A percentile compares a stretch with the other conserved stretches of the same genome.
Evolutionary conservation across 345 rosid species (phyloP).

Genomic region (Streptanthus diversifolius): DNA sequence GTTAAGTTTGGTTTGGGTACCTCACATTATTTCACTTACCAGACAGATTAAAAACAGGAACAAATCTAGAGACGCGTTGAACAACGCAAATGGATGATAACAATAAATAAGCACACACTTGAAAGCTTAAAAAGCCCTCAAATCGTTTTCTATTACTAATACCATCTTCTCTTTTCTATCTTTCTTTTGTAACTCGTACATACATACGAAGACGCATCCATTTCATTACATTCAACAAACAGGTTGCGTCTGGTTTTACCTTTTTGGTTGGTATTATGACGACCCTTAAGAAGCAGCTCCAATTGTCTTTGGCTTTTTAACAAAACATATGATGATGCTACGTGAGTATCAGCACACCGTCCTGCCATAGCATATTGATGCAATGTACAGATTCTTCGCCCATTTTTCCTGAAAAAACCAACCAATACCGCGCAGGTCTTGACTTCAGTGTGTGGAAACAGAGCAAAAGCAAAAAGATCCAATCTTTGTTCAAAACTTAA

Average conservation of each 20-base stretch:
- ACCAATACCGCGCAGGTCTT: not conserved
- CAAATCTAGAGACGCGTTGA: not conserved
- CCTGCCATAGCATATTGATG: slow-evolving; percentile 82
- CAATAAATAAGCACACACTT: slow-evolving; percentile 18
- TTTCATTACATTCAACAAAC: slow-evolving; percentile 26
- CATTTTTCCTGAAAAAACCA: slow-evolving; percentile 74
- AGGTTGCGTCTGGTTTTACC: slow-evolving; percentile 7
- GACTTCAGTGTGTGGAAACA: not conserved
- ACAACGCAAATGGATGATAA: not conserved
- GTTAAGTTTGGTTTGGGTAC: not conserved
- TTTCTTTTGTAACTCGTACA: slow-evolving; percentile 15
- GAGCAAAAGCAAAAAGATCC: not conserved
- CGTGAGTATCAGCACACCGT: slow-evolving; percentile 62
- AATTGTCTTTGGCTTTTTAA: not conserved
- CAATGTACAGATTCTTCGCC: slow-evolving; percentile 82
- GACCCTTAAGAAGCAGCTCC: not conserved
- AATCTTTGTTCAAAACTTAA: not conserved
- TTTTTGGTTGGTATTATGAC: not conserved
- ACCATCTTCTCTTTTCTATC: not conserved
- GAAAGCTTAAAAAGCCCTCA: slow-evolving; percentile 22
- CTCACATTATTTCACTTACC: not conserved
- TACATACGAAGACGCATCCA: slow-evolving; percentile 26
- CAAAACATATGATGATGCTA: not conserved
- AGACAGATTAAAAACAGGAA: not conserved
- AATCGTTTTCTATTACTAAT: slow-evolving; percentile 18